phyloP scores from a whole-genome alignment of 371 early-diverging fungal genomes.

The Circinella umbellata region DNA sequence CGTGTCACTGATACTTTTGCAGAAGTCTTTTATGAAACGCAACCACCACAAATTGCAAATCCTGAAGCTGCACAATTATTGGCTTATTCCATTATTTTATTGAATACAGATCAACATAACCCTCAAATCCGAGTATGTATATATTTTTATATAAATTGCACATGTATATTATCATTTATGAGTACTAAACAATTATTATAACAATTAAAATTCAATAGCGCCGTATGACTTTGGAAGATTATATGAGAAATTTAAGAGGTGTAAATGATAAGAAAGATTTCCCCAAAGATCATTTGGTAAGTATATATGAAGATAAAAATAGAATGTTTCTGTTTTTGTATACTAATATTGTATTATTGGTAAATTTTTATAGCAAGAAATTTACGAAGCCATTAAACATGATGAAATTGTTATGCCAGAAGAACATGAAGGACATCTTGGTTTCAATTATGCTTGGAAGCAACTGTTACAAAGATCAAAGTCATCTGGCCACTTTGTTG shows the following conservation, averaged over 20 bases:
- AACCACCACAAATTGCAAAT: conserved; percentile 67
- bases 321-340: no score
- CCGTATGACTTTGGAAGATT: conserved; percentile 89
- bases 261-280: conserved; percentile 81
- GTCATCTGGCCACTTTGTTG: conserved; percentile 49
- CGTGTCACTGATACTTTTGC: conserved; percentile 91
- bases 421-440: conserved; percentile 92
- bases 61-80: conserved; percentile 82
- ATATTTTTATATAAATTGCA: no score
- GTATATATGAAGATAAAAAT: not conserved
- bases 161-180: no score
- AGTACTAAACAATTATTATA: not conserved
- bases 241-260: conserved; percentile 79
- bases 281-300: conserved; percentile 69
- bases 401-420: conserved; percentile 89
- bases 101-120: conserved; percentile 96
- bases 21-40: conserved; percentile 71
- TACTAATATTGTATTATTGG: not conserved
- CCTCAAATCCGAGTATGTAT: conserved; percentile 71
- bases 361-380: conserved; percentile 38
- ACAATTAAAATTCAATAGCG: conserved; percentile 27
- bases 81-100: conserved; percentile 88
- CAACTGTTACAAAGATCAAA: conserved; percentile 73
- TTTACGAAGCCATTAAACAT: conserved; percentile 78
- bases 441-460: conserved; percentile 95